Percentiles rank a stretch among this genome's conserved stretches.
These are phyloP conservation scores for Zygoascus bituminiphila DNA, from an alignment of 805 yeast genomes.

Conservation along the genomic window DNA sequence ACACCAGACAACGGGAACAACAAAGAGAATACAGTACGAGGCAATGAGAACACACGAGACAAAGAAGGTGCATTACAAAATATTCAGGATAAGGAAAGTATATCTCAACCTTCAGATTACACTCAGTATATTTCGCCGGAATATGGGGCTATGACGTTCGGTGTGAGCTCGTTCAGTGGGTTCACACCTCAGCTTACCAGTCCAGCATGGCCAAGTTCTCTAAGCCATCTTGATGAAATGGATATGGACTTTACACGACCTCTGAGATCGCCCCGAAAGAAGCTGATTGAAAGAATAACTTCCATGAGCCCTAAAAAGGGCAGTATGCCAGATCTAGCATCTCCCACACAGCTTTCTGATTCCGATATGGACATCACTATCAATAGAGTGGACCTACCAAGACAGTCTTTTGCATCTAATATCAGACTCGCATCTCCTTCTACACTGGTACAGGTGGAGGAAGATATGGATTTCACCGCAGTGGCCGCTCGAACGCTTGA, in stretches of 20 bases:
- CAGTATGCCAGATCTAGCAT: not conserved
- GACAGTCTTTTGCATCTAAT: no score
- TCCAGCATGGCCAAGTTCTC: not conserved
- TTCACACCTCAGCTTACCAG: not conserved
- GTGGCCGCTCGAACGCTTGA: not conserved
- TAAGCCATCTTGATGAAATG: not conserved
- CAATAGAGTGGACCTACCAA: not conserved
- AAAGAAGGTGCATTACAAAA: not conserved
- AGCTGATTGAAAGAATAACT: not conserved
- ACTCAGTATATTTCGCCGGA: not conserved
- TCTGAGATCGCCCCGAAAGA: not conserved
- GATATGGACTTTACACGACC: not conserved
- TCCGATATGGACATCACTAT: not conserved
- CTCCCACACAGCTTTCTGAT: not conserved
- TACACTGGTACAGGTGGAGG: no score
- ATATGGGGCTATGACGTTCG: not conserved
- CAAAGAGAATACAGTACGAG: not conserved
- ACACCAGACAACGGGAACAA: no score
- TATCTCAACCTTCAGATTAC: not conserved
- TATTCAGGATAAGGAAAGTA: not conserved
- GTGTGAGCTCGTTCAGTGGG: not conserved
- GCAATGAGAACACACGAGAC: no score
- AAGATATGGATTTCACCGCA: not conserved
- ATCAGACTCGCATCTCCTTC: no score
- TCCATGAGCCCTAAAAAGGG: slow-evolving; percentile 4